Base-by-base conservation (phyloP, 352 stramenopile species). In the Globisporangium barbulae region DNA sequence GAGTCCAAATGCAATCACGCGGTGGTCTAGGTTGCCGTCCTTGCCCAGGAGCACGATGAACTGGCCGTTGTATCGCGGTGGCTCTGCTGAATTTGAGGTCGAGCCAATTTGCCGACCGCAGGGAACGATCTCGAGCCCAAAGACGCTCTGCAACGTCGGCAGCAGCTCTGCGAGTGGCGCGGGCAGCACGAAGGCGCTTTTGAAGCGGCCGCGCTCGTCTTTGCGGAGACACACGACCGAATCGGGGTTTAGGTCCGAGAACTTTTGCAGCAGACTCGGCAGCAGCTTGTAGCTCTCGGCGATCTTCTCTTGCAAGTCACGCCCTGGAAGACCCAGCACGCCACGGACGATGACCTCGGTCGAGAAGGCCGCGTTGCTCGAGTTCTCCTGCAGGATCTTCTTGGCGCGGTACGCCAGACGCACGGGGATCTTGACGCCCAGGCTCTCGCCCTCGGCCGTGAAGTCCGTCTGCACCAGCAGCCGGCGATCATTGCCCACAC, bases 211-310 rank as follows among this genome's bases (percentile, higher is more conserved):
- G 21, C 80, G 70, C 21, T 76, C 55, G 37, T 89, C 76, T 57
- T 88, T 89, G 47, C 88, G 78, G 58, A 91, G 88, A 19, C 68
- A 71, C 6, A 84, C 74, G 8, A 69, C 81, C 0, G 85, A 91
- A 1, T 75, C 79, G 10, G 83, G 76, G 59, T 94, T 94, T 65
- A 90, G 89, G 53, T 79, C 83, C 9, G 67, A 71, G 64, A 90
- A 92, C 6, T 81, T 86, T 41, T 89, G 76, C 9, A 92, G 67
- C 25, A 94, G 58, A 37, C 79, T 90, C 22, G 85, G 81, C 25
- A 94, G 85, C 54, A 91, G 86, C 67, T 91, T 91, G 73, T 94
- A 94, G 68, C 82, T 91, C 57, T 92, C 83, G 0, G 80, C 81
- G 25, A 94, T 67, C 52, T 94, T 83, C 44, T 92, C 83, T 5